phyloP scores from a whole-genome alignment of 2,329 filamentous ascomycete genomes.

The Fusarium neocosmosporiellum region DNA sequence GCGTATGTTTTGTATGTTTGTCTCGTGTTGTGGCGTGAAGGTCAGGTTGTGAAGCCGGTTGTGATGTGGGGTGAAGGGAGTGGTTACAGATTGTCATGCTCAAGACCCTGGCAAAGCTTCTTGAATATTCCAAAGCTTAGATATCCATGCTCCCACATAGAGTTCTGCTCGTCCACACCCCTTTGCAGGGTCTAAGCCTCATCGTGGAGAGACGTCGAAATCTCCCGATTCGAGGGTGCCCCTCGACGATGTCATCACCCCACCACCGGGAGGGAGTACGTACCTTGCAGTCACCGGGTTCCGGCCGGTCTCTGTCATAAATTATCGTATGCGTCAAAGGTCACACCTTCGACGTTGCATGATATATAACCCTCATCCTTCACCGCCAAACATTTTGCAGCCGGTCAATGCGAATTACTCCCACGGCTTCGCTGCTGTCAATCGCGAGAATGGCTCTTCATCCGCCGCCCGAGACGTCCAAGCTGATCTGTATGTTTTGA shows the following conservation, averaged over 20 bases:
- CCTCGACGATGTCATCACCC: constrained; percentile 37
- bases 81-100: neutral
- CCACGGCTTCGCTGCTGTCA: constrained; percentile 29
- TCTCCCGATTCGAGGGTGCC: constrained; percentile 15
- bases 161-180: neutral
- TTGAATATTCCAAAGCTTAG: neutral
- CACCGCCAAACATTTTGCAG: neutral
- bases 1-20: neutral
- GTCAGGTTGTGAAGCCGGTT: neutral
- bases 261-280: constrained; percentile 25
- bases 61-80: neutral
- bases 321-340: constrained; percentile 22
- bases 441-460: constrained; percentile 58
- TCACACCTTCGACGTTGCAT: constrained; percentile 22
- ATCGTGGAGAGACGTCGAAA: constrained; percentile 3
- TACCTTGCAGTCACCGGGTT: constrained; percentile 14
- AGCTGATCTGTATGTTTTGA: constrained; percentile 61
- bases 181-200: neutral
- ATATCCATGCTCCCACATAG: neutral
- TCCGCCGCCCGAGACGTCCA: constrained; percentile 52
- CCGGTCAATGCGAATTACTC: constrained; percentile 40
- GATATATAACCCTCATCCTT: constrained; percentile 11
- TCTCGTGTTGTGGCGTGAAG: constrained; percentile 11
- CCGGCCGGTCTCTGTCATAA: constrained; percentile 2
- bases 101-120: neutral